Evolutionary conservation across 257 asterid genomes (phyloP), one percentile per base, ranked within the genome.

Genomic region (Solanum bukasovii): DNA sequence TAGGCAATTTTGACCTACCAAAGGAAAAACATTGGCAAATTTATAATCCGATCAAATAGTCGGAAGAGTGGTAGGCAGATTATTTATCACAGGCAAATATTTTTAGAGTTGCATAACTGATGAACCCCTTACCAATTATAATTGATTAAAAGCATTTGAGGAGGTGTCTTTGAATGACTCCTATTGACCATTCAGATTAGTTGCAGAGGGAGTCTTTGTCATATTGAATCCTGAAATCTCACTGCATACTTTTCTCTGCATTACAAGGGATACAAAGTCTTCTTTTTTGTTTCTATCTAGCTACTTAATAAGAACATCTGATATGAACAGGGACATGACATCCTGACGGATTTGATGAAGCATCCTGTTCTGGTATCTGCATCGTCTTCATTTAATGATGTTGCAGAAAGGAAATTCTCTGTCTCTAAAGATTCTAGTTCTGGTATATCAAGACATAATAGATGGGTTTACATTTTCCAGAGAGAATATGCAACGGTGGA

Each of bases 401-500:
- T 91, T 75, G 68, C 89, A 4, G 94, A 95, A 93, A 93, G 91
- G 89, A 94, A 90, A 88, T 87, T 96, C 44, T 94, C 99, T 20
- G 87, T 86, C 89, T 87, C 91, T 72, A 91, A 87, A 78, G 84
- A 49, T 74, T 85, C 93, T 88, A 88, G 88, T 90, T 88, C 91
- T 33, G 92, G 71, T 42, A 31, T 67, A 83, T 87, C 91, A 25
- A 87, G 86, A 88, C 85, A 44, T 78, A 63, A 92, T 87, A 96
- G 92, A 93, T 93, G 90, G 91, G 94, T 96, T 86, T 95, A 95
- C 89, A 61, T 97, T 91, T 94, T 94, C 91, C 99, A 97, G 88
- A 93, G 95, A 92, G 99, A 97, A 87, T 97, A 91, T 87, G 99
- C 98, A 74, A 95, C 98, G 5, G 99, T 97, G 40, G 94, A 96